These are phyloP conservation scores for Parachaetomium inaequale DNA, from an alignment of 495 filamentous ascomycete genomes.

Conservation along the genomic window DNA sequence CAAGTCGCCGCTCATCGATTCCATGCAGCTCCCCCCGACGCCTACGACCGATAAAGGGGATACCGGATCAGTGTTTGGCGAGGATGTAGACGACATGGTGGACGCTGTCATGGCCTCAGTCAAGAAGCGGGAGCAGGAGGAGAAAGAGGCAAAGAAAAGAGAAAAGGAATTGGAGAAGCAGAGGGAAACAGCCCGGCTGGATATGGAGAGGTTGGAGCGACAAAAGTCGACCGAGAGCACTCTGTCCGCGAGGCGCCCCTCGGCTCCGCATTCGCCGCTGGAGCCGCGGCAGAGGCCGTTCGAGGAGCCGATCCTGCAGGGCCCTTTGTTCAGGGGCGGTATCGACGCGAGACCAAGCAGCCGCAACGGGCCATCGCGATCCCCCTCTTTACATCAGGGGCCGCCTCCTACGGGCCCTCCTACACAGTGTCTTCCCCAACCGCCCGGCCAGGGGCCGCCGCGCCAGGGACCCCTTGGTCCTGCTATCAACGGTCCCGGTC, in stretches of 20 bases:
- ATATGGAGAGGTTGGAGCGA: conserved; percentile 26
- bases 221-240: conserved; percentile 27
- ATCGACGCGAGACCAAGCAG: conserved; percentile 27
- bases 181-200: conserved; percentile 22
- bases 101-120: conserved; percentile 31
- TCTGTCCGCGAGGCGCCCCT: not conserved
- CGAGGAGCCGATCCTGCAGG: not conserved
- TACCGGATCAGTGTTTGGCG: conserved; percentile 25
- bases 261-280: conserved; percentile 2
- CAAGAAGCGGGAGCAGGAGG: conserved; percentile 32
- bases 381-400: conserved; percentile 18
- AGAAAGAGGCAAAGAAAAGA: conserved; percentile 21
- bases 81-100: conserved; percentile 35
- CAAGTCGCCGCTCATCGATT: conserved; percentile 35
- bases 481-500: not conserved
- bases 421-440: conserved; percentile 28
- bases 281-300: conserved; percentile 2
- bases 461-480: conserved; percentile 18
- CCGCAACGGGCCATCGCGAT: conserved; percentile 10
- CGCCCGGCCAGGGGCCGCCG: conserved; percentile 15
- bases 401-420: conserved; percentile 33
- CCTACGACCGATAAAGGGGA: conserved; percentile 25
- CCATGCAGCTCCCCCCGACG: conserved; percentile 25
- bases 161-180: conserved; percentile 22
- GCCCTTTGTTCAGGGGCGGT: conserved; percentile 27